Base-by-base conservation (phyloP, 2,329 filamentous ascomycete genomes). In the Paecilomyces sp. region DNA sequence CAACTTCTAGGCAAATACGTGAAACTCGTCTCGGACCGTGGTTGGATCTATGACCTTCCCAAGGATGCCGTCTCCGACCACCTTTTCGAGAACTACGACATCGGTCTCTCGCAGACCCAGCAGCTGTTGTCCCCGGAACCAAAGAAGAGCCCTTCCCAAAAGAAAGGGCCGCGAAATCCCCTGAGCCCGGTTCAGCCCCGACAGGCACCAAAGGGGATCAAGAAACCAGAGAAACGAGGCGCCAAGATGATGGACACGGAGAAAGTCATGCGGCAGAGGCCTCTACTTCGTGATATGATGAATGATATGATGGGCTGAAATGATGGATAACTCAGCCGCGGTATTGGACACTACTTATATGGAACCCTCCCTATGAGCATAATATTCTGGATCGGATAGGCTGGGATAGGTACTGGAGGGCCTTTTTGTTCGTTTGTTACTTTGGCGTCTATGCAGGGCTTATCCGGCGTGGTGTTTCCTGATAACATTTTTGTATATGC, bases 1-100 rank as follows among this genome's bases (percentile, higher is more conserved):
- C 89, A 92, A 66, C 87, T 97, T 76, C 80, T 99, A 13, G 84
- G 83, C 34, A 83, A 83, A 24, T 91, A 97, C 68, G 83, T 97
- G 7, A 76, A 78, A 2, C 76, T 97, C 50, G 93, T 97, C 80
- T 88, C 92, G 64, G 78, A 82, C 59, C 85, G 84, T 57, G 79
- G 83, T n/a, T 97, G 94, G 92, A 80, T 92, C 15, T 87, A 91
- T 65, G 84, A 96, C 65, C 71, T 97, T 56, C 85, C 85, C 0
- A 70, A 71, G 1, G 80, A 84, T 11, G 89, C 88, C 53, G 72
- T 89, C 7, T 85, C 87, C 9, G 82, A 78, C 31, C 91, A 96
- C 75, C 71, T 78, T 50, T 92, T 91, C 64, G 86, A 87, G 54
- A 83, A 68, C 1, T 61, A 68, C 24, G 60, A 55, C 53, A 57